Base-by-base conservation (phyloP, 345 rosid species). In the Cardamine resedifolia region DNA sequence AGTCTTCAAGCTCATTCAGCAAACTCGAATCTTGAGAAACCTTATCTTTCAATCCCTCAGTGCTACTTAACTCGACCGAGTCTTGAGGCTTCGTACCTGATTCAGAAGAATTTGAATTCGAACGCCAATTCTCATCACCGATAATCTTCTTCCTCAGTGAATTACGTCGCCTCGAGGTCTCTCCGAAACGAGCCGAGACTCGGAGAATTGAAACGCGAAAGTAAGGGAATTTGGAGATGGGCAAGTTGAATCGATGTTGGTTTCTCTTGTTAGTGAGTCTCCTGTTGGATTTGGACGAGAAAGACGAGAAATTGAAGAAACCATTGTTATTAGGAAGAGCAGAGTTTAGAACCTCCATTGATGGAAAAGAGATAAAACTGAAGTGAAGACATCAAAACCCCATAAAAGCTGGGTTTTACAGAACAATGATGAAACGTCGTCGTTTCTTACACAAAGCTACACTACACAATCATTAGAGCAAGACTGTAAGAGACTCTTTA, bases 121-220 rank as follows among this genome's bases (percentile, higher is more conserved):
- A 80, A 75, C 85, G 83, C 82, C 82, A 91, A 87, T 84, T 79
- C 19, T 71, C 83, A 53, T 85, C 84, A 53, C 73, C 77, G 59
- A 75, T 36, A 26, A 85, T 82, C 83, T 92, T 92, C 69, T 85
- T 72, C 80, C 98, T 78, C 31, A 92, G 84, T 10, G 85, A 85
- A 73, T 89, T 92, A 0, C 88, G 86, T 67, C 98, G 90, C 21
- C 69, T 74, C 7, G 80, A 65, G 26, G 83, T 75, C 51, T 86
- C 77, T 23, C 87, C 80, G 48, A 85, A 86, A 41, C 75, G 87
- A 72, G 90, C 90, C 4, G 89, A 89, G 69, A 84, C 78, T 24
- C 30, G 79, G 57, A 68, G 74, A 34, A 15, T 30, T 58, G 27
- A 51, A 72, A 66, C 48, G 51, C 82, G 58, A 27, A 6, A 2